These are phyloP conservation scores for Melampsora larici-populina DNA, from an alignment of 1,284 basidiomycete genomes.

Conservation along the genomic window DNA sequence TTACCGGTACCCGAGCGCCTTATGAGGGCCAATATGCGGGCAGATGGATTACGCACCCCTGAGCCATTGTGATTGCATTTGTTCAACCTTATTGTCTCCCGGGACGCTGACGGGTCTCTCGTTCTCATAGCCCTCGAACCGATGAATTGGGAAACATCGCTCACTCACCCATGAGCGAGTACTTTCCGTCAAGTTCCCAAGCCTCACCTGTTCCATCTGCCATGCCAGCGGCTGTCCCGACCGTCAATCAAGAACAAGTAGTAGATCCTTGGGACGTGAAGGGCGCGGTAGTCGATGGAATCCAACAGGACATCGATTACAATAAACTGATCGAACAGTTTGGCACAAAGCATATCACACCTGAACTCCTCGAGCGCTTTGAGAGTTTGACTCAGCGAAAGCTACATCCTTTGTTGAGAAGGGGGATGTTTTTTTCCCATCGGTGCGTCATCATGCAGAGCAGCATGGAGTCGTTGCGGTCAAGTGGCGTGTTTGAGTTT, in stretches of 20 bases:
- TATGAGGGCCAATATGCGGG: conserved; percentile 48
- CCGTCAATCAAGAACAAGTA: conserved; percentile 60
- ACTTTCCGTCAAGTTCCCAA: conserved; percentile 17
- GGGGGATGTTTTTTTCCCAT: conserved; percentile 98
- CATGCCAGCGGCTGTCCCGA: neutral
- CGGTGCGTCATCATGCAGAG: conserved; percentile 61
- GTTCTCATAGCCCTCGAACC: conserved; percentile 25
- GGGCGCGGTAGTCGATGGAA: conserved; percentile 86
- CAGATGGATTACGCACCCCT: conserved; percentile 50
- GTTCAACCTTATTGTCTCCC: neutral
- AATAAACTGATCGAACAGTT: conserved; percentile 93
- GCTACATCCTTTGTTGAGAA: conserved; percentile 84
- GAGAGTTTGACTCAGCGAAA: conserved; percentile 83
- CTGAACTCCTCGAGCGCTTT: conserved; percentile 77
- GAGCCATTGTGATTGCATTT: conserved; percentile 47
- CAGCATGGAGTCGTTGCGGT: neutral
- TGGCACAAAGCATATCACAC: conserved; percentile 78
- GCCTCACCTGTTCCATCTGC: conserved; percentile 17
- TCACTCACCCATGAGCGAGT: conserved; percentile 16
- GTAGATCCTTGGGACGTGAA: conserved; percentile 99
- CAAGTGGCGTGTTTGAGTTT: neutral
- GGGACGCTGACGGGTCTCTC: neutral
- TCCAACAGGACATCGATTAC: conserved; percentile 78
- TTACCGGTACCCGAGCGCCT: conserved; percentile 50
- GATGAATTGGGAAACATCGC: conserved; percentile 37